Evolutionary conservation across 2,329 filamentous ascomycete species (phyloP).

Genomic region (Fusarium algeriense): DNA sequence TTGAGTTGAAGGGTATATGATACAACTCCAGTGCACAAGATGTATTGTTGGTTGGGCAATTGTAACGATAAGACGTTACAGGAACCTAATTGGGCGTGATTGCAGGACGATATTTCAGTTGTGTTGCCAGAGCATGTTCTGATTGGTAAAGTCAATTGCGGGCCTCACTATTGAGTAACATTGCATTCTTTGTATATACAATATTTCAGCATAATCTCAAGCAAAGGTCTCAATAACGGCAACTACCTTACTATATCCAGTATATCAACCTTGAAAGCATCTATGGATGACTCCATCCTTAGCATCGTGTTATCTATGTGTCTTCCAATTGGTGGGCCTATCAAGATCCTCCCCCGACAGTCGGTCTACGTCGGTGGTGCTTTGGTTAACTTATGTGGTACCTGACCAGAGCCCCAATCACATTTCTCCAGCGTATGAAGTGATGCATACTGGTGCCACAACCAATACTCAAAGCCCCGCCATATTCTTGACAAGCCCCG

Average conservation of each 20-base stretch:
- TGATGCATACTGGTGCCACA: conserved; percentile 23
- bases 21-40: neutral
- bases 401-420: conserved; percentile 37
- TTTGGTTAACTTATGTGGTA: conserved; percentile 18
- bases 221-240: neutral
- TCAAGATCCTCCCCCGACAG: conserved; percentile 14
- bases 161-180: neutral
- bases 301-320: conserved; percentile 38
- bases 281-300: conserved; percentile 5
- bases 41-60: neutral
- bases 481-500: conserved; percentile 44
- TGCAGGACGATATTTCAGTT: neutral
- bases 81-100: neutral
- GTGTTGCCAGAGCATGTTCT: neutral
- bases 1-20: neutral
- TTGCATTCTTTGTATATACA: neutral
- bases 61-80: neutral
- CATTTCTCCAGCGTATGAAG: conserved; percentile 6
- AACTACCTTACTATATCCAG: neutral
- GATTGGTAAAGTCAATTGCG: neutral
- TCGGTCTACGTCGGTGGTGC: conserved; percentile 17
- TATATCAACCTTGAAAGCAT: neutral
- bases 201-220: neutral
- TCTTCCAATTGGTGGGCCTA: conserved; percentile 39
- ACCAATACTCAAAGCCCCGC: conserved; percentile 36